Evolutionary conservation across 495 filamentous ascomycete genomes (phyloP).

Genomic region (Penicillium parvum): DNA sequence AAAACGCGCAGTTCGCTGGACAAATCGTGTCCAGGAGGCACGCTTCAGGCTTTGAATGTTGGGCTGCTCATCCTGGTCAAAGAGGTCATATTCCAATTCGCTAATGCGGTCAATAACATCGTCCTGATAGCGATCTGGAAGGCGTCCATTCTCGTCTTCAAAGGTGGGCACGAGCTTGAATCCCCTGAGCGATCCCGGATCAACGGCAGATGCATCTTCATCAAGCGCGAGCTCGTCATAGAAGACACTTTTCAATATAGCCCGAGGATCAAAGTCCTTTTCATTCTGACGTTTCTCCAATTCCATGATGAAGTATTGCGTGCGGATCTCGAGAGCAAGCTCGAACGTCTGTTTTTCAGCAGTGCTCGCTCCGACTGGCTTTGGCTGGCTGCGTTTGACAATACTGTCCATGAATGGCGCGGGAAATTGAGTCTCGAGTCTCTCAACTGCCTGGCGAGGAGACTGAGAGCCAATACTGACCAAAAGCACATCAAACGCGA

Average conservation of each 20-base stretch:
- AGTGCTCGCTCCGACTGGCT: constrained; percentile 22
- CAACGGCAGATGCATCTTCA: constrained; percentile 9
- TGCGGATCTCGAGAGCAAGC: constrained; percentile 39
- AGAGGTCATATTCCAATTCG: constrained; percentile 26
- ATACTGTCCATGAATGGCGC: constrained; percentile 29
- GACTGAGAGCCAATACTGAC: constrained; percentile 12
- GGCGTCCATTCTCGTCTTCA: constrained; percentile 26
- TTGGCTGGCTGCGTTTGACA: not conserved
- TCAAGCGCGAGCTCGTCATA: constrained; percentile 18
- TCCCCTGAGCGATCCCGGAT: constrained; percentile 26
- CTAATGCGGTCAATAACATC: constrained; percentile 29
- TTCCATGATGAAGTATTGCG: constrained; percentile 31
- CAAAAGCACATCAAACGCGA: constrained; percentile 32
- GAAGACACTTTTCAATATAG: constrained; percentile 26
- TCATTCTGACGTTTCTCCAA: constrained; percentile 27
- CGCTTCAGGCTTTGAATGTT: constrained; percentile 25
- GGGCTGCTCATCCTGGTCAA: constrained; percentile 16
- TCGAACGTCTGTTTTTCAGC: constrained; percentile 29
- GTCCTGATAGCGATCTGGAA: constrained; percentile 28
- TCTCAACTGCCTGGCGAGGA: constrained; percentile 20
- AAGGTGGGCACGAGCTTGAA: constrained; percentile 26
- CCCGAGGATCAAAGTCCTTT: constrained; percentile 23
- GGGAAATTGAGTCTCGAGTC: constrained; percentile 32
- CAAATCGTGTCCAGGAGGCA: constrained; percentile 31
- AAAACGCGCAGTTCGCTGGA: constrained; percentile 30